Percentiles rank a stretch among this genome's conserved stretches.
Evolutionary conservation across 805 yeast genomes (phyloP).

Genomic region (Ogataea chonburiensis): DNA sequence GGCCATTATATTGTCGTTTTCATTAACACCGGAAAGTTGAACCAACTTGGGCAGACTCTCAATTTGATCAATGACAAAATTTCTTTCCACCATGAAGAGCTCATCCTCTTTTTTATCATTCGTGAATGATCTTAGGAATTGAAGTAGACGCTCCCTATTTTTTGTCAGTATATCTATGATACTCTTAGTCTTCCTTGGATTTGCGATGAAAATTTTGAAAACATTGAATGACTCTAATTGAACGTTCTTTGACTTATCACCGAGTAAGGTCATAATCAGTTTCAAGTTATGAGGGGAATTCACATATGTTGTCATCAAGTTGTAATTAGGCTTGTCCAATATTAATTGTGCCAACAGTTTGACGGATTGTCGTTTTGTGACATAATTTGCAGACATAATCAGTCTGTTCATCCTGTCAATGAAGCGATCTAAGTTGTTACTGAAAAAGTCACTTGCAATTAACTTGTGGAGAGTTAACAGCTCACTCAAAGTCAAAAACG

Average conservation of each 20-base stretch:
- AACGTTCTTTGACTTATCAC: conserved; percentile 86
- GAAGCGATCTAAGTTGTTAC: conserved; percentile 54
- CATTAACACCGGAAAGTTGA: conserved; percentile 9
- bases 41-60: conserved; percentile 65
- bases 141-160: conserved; percentile 73
- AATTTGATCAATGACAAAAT: conserved; percentile 74
- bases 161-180: conserved; percentile 79
- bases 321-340: conserved; percentile 65
- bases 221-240: conserved; percentile 91
- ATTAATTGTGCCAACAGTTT: conserved; percentile 73
- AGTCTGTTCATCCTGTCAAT: conserved; percentile 62
- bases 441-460: conserved; percentile 69
- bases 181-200: conserved; percentile 82
- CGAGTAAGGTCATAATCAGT: conserved; percentile 77
- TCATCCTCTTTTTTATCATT: conserved; percentile 62
- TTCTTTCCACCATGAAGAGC: conserved; percentile 72
- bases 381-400: conserved; percentile 78
- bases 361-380: conserved; percentile 87
- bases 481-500: conserved; percentile 74
- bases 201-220: conserved; percentile 94
- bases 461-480: conserved; percentile 68
- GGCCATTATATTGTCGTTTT: too few relatives aligned
- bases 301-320: conserved; percentile 72
- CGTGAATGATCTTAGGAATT: conserved; percentile 65
- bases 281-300: conserved; percentile 81